Evolutionary conservation across 2,329 filamentous ascomycete genomes (phyloP).

Genomic region (Colletotrichum chlorophyti): DNA sequence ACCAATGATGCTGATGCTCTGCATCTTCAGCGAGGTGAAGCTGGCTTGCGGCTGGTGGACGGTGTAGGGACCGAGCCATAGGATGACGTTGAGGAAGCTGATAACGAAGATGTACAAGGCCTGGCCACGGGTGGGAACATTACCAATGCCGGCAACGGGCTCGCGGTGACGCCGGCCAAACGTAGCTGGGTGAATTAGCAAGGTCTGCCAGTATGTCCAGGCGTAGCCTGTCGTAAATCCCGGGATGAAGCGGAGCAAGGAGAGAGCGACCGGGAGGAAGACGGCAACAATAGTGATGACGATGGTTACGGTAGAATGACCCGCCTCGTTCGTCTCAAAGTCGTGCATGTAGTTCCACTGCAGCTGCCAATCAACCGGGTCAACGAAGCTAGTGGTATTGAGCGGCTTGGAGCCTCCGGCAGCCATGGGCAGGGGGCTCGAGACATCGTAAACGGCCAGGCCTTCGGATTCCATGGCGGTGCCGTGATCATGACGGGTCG

Average conservation of each 20-base stretch:
- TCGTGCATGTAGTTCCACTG: conserved; percentile 59
- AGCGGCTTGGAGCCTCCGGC: too few relatives aligned
- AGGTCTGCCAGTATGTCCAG: not conserved
- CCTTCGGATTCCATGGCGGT: not conserved
- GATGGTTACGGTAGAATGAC: conserved; percentile 36
- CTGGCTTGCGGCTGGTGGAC: conserved; percentile 31
- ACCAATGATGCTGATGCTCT: conserved; percentile 35
- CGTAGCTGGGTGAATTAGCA: not conserved
- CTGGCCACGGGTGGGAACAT: conserved; percentile 44
- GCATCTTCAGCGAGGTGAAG: conserved; percentile 18
- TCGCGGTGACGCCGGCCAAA: not conserved
- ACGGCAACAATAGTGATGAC: conserved; percentile 32
- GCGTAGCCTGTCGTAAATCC: not conserved
- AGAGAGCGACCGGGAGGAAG: conserved; percentile 36
- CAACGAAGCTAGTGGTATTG: conserved; percentile 41
- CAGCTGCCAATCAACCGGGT: conserved; percentile 35
- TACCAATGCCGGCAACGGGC: conserved; percentile 40
- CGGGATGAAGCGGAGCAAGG: conserved; percentile 37
- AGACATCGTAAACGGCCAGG: too few relatives aligned
- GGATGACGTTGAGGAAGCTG: conserved; percentile 37
- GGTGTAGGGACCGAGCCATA: conserved; percentile 34
- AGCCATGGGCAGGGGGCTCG: too few relatives aligned
- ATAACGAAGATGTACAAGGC: conserved; percentile 42
- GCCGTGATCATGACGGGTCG: not conserved
- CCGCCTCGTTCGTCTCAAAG: conserved; percentile 53